Conservation (phyloP, 2,329 filamentous ascomycete genomes). For the Clathrospora elynae region DNA sequence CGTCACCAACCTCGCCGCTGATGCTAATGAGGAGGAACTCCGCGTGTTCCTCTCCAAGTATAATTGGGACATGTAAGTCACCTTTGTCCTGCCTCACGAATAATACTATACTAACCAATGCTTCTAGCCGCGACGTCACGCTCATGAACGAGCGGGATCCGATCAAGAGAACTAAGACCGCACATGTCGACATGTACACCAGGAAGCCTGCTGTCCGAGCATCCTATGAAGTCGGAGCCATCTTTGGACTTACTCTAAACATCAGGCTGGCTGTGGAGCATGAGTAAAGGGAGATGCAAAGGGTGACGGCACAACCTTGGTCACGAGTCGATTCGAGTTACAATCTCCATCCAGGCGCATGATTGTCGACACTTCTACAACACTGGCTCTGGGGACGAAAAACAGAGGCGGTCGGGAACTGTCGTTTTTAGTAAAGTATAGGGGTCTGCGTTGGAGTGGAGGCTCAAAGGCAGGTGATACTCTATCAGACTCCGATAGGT, state of each 20-base stretch:
- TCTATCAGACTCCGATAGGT: no score
- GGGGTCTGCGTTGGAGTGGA: no score
- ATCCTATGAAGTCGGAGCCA: constrained; percentile 14
- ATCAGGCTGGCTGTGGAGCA: constrained; percentile 16
- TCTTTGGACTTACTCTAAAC: constrained; percentile 29
- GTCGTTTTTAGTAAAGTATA: no score
- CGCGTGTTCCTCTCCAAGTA: constrained; percentile 20
- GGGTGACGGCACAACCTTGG: no score
- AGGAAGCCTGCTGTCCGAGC: constrained; percentile 20
- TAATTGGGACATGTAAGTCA: constrained; percentile 25
- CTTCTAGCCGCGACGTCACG: constrained; percentile 23
- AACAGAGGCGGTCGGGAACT: no score
- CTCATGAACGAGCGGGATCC: constrained; percentile 25
- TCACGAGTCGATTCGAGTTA: no score
- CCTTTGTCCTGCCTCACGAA: no score
- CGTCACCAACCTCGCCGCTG: constrained; percentile 36
- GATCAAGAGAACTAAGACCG: constrained; percentile 27
- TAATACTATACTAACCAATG: neutral
- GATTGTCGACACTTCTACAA: no score
- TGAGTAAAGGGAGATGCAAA: neutral
- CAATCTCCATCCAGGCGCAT: no score
- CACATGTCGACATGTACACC: constrained; percentile 29
- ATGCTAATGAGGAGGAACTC: constrained; percentile 24
- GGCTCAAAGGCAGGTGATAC: no score
- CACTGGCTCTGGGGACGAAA: no score